These are phyloP conservation scores for Diplotaxis tenuifolia DNA, from an alignment of 345 rosid species.

Conservation along the genomic window DNA sequence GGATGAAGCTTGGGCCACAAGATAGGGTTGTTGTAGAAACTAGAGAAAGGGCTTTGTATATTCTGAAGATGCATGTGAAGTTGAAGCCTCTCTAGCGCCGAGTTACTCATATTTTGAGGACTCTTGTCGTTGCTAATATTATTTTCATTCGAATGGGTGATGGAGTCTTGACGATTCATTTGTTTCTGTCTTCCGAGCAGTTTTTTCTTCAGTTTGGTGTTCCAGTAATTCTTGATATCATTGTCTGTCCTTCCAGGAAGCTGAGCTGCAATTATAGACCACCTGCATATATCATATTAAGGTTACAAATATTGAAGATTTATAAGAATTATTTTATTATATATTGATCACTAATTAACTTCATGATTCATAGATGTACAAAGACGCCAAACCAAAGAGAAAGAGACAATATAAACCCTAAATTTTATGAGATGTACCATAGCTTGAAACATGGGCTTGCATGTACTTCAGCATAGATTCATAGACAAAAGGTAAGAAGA, in stretches of 20 bases:
- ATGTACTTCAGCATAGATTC: constrained; percentile 38
- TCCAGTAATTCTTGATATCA: constrained; percentile 97
- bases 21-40: constrained; percentile 57
- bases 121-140: constrained; percentile 26
- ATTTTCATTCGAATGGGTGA: constrained; percentile 19
- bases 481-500: constrained; percentile 46
- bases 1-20: constrained; percentile 82
- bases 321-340: background rate
- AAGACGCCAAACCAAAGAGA: constrained; percentile 23
- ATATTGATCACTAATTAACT: background rate
- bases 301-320: constrained; percentile 1
- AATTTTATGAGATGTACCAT: constrained; percentile 19
- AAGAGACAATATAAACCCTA: constrained; percentile 40
- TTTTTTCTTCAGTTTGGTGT: constrained; percentile 94
- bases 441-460: constrained; percentile 17
- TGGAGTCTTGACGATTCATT: constrained; percentile 42
- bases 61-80: constrained; percentile 89
- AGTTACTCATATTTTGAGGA: constrained; percentile 57
- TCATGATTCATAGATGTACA: background rate
- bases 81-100: constrained; percentile 86
- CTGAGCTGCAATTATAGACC: constrained; percentile 99
- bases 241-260: constrained; percentile 97
- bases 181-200: constrained; percentile 81
- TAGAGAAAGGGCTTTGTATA: constrained; percentile 58
- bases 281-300: constrained; percentile 47